Base-by-base conservation (phyloP, 306 rosid species). In the Dryas alaskensis region DNA sequence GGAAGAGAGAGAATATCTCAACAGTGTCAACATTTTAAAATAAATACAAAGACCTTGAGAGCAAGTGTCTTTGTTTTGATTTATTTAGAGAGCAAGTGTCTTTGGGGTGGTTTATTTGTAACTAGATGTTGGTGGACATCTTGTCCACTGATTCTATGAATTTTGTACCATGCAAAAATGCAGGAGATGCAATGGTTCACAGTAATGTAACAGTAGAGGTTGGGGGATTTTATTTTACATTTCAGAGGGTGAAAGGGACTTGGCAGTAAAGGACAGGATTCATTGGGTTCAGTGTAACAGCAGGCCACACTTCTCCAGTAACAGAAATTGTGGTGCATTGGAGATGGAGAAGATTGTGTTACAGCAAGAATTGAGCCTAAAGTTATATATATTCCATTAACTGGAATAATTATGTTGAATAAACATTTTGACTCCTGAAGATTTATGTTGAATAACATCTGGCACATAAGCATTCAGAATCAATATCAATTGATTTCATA, bases 381-480 rank as follows among this genome's bases (percentile, higher is more conserved):
- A 31, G 37, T 31, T 31, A 31, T 31, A 31, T 31, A 31, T 31
- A 1, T 31, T 31, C 37, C 37, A 31, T 31, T 31, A 31, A 31
- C 37, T 31, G 37, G 37, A 31, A 22, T 22, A 22, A 22, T 22
- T 22, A 22, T 22, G 22, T 22, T 22, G 22, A 22, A 22, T 22
- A 22, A 22, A 31, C 37, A 31, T 31, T 31, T 31, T 31, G 3
- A 31, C 37, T 31, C 2, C 37, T 31, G 37, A 31, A 31, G 2
- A 31, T 31, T 31, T 22, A 22, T 22, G 22, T 31, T 31, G 37
- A 31, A 31, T 31, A 31, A 1, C 37, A 31, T 51, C 57, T 54
- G 25, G 59, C 31, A 52, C 7, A 43, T 22, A 47, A 64, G 25
- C 59, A 73, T 76, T 60, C 45, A 69, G 12, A 79, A 67, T 47